Evolutionary conservation across 139 green algal species (phyloP), one percentile per base, ranked within the genome.

Genomic region (Zygnema circumcarinatum): DNA sequence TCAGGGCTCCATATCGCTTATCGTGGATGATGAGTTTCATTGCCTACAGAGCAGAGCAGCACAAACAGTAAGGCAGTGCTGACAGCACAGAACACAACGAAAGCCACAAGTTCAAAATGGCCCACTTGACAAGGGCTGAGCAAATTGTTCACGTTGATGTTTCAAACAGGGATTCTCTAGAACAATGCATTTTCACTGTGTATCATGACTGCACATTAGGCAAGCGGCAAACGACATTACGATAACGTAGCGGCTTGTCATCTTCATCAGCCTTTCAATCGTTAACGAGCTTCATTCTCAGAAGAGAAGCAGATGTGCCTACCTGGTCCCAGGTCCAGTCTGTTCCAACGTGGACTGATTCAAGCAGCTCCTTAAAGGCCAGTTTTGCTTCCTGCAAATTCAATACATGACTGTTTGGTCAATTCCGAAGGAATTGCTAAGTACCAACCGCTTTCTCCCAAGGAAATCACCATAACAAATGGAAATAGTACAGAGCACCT

Each of bases 281-380:
- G n/a, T n/a, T n/a, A n/a, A n/a, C n/a, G n/a, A n/a, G n/a, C n/a
- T n/a, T n/a, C n/a, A n/a, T n/a, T n/a, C n/a, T n/a, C n/a, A n/a
- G n/a, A n/a, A n/a, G n/a, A n/a, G n/a, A n/a, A n/a, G n/a, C n/a
- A n/a, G 47, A 62, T 62, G 7, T 62, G 7, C 16, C 16, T 83
- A 86, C 88, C 80, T 97, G 92, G 76, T 98, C 96, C 96, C 92
- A 94, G 53, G 87, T 92, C 90, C 91, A 95, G 22, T 95, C 92
- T 33, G 88, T 89, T 32, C 22, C 38, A 20, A 93, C 85, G 29
- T 92, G 79, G n/a, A 94, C 84, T 1, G 93, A 91, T 29, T 78
- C 86, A 68, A 98, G 93, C 83, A 98, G 93, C 93, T 96, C 92
- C 93, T 97, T 98, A 92, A 98, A 98, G 11, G 94, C 95, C 35